Conservation (phyloP, 73 alveolate genomes). For the Uronychia binucleata region DNA sequence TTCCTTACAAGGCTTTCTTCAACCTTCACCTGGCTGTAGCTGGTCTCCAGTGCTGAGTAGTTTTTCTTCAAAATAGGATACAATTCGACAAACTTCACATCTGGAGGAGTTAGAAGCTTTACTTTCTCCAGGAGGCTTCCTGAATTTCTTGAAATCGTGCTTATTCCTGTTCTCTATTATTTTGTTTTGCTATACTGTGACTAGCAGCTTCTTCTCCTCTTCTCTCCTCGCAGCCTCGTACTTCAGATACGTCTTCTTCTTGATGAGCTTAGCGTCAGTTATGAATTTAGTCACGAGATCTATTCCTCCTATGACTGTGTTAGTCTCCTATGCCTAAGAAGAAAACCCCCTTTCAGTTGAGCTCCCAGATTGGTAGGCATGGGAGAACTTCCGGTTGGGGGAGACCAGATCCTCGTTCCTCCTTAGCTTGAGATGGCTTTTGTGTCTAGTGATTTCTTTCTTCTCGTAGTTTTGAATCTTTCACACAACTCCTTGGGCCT, state of each 20-base stretch:
- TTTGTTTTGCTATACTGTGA: background rate
- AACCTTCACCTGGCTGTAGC: background rate
- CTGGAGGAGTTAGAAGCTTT: background rate
- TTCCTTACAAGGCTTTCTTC: no score
- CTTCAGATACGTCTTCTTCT: background rate
- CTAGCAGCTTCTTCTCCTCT: background rate
- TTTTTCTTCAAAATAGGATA: background rate
- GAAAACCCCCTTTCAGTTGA: background rate
- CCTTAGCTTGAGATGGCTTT: background rate
- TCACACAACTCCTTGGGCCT: background rate
- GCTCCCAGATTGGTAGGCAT: background rate
- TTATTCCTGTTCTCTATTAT: background rate
- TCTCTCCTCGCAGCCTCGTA: background rate
- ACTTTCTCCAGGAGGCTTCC: background rate
- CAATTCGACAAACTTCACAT: background rate
- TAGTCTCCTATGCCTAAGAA: no score
- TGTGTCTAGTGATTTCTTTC: background rate
- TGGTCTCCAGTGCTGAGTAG: background rate
- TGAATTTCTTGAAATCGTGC: background rate
- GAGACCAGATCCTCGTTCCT: background rate
- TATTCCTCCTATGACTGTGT: no score
- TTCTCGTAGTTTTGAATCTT: background rate
- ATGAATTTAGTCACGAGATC: background rate
- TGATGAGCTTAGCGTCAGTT: background rate
- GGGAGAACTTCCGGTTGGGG: background rate